Percentiles rank a stretch among this genome's conserved stretches.
Evolutionary conservation across 371 early-diverging fungal species (phyloP).

Genomic region (Circinella umbellata): DNA sequence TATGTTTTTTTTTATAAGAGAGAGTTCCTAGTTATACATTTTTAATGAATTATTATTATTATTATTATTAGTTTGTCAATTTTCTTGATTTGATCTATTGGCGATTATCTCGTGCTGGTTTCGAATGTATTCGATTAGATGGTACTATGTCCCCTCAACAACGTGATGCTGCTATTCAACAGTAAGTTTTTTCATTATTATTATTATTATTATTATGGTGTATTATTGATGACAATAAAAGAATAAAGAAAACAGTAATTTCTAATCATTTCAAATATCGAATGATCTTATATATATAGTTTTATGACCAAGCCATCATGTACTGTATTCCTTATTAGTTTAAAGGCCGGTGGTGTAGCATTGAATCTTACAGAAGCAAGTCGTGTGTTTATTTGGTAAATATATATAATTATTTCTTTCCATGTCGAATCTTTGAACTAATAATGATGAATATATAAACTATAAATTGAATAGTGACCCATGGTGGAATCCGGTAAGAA

Average conservation of each 20-base stretch:
- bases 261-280: background rate
- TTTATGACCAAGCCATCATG: conserved; percentile 85
- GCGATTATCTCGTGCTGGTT: conserved; percentile 94
- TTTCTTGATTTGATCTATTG: conserved; percentile 94
- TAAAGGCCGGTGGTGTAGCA: conserved; percentile 97
- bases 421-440: background rate
- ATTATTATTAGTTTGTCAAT: conserved; percentile 87
- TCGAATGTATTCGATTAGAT: conserved; percentile 91
- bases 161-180: conserved; percentile 78
- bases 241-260: background rate
- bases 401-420: background rate
- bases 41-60: background rate
- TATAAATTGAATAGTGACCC: conserved; percentile 48
- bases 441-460: background rate
- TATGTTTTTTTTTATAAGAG: background rate
- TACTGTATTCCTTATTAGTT: conserved; percentile 89
- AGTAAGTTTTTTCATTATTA: conserved; percentile 28
- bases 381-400: conserved; percentile 78
- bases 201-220: background rate
- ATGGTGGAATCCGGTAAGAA: conserved; percentile 94
- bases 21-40: too few species aligned
- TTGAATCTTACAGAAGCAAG: conserved; percentile 95
- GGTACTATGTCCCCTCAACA: conserved; percentile 91
- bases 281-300: conserved; percentile 21
- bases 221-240: background rate